Evolutionary conservation across 169 alveolate species (phyloP), one percentile per base, ranked within the genome.

Genomic region (Cryptosporidium tyzzeri): DNA sequence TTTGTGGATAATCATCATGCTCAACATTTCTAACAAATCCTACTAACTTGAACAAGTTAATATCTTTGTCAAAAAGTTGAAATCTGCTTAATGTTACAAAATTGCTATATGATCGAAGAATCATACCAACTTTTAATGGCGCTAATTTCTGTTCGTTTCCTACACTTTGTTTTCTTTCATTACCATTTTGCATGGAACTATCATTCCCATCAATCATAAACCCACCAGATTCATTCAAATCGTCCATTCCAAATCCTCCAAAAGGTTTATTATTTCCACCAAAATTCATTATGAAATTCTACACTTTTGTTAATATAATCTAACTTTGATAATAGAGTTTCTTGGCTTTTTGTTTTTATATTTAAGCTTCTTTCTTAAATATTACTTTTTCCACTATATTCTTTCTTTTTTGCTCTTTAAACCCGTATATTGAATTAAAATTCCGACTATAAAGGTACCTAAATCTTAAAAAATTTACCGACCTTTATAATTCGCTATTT

Each of bases 1-100:
- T 80, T 37, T 80, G 89, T 44, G 89, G 89, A 45, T 80, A 80
- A 9, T 80, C 89, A 16, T 80, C 89, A 1, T 80, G 89, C 35
- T 80, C 80, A 23, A 65, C 89, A 65, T 65, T 31, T 31, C 89
- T 18, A 23, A 65, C 89, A 80, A 80, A 80, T 23, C 89, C 89
- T 5, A 80, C 89, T 5, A 80, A 16, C 55, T 80, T 80, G 44
- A 80, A 80, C 10, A 80, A 50, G 70, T 65, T 80, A 29, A 80
- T 80, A 33, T 61, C 74, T n/a, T 14, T 80, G 9, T 80, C 75
- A 41, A 80, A 65, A 14, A 80, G 59, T 31, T 80, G 89, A 31
- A 80, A 80, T 80, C 75, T 80, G 59, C 89, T 80, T 16, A 39
- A 26, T 8, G 89, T 80, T 3, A 80, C 51, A 45, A 80, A 80